phyloP scores from a whole-genome alignment of 2,329 filamentous ascomycete species.

The Ceratocystis cubensis region DNA sequence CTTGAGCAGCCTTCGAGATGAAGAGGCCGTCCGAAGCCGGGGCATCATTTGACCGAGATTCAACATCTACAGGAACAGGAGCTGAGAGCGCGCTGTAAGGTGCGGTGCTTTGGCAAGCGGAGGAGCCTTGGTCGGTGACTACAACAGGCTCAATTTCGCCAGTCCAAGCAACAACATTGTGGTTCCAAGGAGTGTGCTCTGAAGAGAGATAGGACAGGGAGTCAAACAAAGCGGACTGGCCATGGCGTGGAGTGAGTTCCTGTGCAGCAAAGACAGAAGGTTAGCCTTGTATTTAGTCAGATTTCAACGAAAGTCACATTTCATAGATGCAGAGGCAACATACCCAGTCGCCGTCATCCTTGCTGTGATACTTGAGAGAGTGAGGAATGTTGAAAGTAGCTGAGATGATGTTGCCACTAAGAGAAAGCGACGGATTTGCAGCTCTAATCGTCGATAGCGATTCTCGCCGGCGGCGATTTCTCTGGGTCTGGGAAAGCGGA shows the following conservation, averaged over 20 bases:
- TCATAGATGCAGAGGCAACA: slow-evolving; percentile 24
- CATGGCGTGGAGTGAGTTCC: slow-evolving; percentile 65
- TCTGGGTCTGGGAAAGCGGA: slow-evolving; percentile 19
- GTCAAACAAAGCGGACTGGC: slow-evolving; percentile 85
- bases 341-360: slow-evolving; percentile 47
- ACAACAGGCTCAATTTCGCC: slow-evolving; percentile 56
- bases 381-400: slow-evolving; percentile 53
- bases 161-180: slow-evolving; percentile 89
- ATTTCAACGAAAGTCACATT: not conserved
- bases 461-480: slow-evolving; percentile 32
- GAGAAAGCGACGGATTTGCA: slow-evolving; percentile 43
- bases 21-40: slow-evolving; percentile 55
- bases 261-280: slow-evolving; percentile 28
- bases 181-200: slow-evolving; percentile 73
- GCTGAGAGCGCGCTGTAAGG: slow-evolving; percentile 63
- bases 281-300: not conserved
- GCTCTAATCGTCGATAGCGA: slow-evolving; percentile 44
- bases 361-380: slow-evolving; percentile 41
- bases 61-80: slow-evolving; percentile 60
- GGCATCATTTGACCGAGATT: slow-evolving; percentile 42
- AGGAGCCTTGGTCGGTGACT: slow-evolving; percentile 9
- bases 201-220: slow-evolving; percentile 81
- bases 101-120: slow-evolving; percentile 10
- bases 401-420: slow-evolving; percentile 55
- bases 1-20: slow-evolving; percentile 57